Base-by-base conservation (phyloP, 306 rosid species). In the Hippophae tibetana region DNA sequence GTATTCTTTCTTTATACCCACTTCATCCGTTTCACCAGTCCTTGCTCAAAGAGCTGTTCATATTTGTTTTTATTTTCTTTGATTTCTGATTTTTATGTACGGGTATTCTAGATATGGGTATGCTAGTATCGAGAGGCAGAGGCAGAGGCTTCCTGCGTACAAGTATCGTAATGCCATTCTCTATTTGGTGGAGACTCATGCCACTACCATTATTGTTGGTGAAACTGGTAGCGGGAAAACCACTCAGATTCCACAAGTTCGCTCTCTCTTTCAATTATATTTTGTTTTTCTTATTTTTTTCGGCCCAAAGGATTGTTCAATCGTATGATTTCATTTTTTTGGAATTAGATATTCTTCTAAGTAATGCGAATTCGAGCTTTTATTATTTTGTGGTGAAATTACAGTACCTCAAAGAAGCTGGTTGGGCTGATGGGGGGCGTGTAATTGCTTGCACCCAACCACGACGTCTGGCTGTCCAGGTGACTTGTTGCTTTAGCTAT, bases 181-280 rank as follows among this genome's bases (percentile, higher is more conserved):
- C 49, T 90, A 87, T 75, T 68, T 83, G 60, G 89, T 90, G 5
- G 97, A 90, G 71, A 83, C 84, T 69, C 89, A 75, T 68, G 84
- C 92, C 67, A 87, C 97, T 40, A 84, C 95, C 44, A 81, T 90
- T 70, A 70, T 90, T 8, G 97, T 90, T 10, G 96, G 97, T 23
- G 97, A 90, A 74, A 90, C 97, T 31, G 97, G 97, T 2, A 90
- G 97, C 43, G 97, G 97, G 9, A 90, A 90, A 64, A 90, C 95
- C 65, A 90, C 95, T 46, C 97, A 90, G 72, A 90, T 90, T 58
- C 97, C 97, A 77, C 97, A 90, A 95, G 97, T 82, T 69, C 38
- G 2, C 52, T 7, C 51, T 56, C 23, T 44, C 52, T 54, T 8
- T 1, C 42, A 53, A 23, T 44, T 11, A 10, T 5, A 57, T 41